These are phyloP conservation scores for Penicillium brevicompactum DNA, from an alignment of 2,329 filamentous ascomycete species.

Conservation along the genomic window DNA sequence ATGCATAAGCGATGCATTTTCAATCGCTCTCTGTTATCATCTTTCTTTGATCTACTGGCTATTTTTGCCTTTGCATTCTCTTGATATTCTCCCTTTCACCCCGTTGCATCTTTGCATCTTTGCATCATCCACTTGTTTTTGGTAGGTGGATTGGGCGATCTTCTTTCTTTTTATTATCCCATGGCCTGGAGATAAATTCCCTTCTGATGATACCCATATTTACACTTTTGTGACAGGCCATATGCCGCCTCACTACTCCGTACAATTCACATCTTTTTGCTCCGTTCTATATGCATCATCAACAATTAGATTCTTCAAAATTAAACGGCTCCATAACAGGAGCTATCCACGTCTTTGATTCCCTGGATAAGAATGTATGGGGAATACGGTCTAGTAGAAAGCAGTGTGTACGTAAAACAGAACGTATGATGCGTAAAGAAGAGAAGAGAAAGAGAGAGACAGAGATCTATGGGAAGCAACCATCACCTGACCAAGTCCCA, in stretches of 20 bases:
- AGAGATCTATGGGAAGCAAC: too few species aligned
- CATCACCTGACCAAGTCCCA: too few species aligned
- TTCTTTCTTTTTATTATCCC: conserved; percentile 4
- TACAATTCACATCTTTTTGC: conserved; percentile 6
- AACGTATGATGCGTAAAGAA: too few species aligned
- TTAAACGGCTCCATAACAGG: too few species aligned
- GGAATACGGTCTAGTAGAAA: too few species aligned
- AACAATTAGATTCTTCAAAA: background rate
- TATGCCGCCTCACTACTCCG: conserved; percentile 4
- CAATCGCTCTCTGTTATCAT: background rate
- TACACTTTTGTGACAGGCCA: conserved; percentile 11
- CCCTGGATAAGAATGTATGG: too few species aligned
- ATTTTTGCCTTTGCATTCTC: conserved; percentile 4
- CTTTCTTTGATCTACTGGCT: conserved; percentile 4
- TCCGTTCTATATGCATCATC: background rate
- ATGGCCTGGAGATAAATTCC: conserved; percentile 5
- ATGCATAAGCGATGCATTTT: background rate
- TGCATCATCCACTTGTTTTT: conserved; percentile 5
- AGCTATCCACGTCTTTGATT: too few species aligned
- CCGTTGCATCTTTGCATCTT: conserved; percentile 14
- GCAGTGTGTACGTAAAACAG: too few species aligned
- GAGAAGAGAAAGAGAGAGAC: too few species aligned
- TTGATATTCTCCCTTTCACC: conserved; percentile 9
- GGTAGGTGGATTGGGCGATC: conserved; percentile 3
- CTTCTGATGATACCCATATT: conserved; percentile 37